These are phyloP conservation scores for Paracoccidioides brasiliensis DNA, from an alignment of 2,329 filamentous ascomycete species.

Conservation along the genomic window DNA sequence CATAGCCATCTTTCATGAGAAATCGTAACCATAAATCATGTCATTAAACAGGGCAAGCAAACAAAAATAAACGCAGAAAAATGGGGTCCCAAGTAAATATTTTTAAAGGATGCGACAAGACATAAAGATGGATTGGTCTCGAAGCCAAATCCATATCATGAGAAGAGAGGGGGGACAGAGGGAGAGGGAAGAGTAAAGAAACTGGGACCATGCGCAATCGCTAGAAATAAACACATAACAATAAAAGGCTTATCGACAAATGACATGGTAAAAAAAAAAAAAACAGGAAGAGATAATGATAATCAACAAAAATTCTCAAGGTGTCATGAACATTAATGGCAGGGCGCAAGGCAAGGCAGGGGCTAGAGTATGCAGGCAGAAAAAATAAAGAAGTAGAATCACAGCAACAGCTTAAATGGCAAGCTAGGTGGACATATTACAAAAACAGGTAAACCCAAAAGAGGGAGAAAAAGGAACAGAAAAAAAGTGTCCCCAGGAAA, in stretches of 20 bases:
- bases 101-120: background rate
- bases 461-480: background rate
- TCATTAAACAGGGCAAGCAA: background rate
- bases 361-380: background rate
- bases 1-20: no score
- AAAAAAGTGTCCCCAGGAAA: background rate
- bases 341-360: background rate
- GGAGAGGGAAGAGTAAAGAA: background rate
- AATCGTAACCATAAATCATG: no score
- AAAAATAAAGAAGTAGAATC: background rate
- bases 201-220: background rate
- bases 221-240: background rate
- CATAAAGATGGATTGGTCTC: background rate
- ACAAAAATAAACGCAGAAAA: background rate
- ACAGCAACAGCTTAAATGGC: background rate
- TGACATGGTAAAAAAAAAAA: background rate
- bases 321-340: background rate
- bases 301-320: background rate
- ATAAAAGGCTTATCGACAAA: background rate
- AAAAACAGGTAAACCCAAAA: background rate
- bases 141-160: background rate
- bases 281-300: background rate
- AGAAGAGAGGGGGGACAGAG: background rate
- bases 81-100: background rate
- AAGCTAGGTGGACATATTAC: constrained; percentile 1